Evolutionary conservation across 257 asterid genomes (phyloP).

Genomic region (Jaltomata sinuosa): DNA sequence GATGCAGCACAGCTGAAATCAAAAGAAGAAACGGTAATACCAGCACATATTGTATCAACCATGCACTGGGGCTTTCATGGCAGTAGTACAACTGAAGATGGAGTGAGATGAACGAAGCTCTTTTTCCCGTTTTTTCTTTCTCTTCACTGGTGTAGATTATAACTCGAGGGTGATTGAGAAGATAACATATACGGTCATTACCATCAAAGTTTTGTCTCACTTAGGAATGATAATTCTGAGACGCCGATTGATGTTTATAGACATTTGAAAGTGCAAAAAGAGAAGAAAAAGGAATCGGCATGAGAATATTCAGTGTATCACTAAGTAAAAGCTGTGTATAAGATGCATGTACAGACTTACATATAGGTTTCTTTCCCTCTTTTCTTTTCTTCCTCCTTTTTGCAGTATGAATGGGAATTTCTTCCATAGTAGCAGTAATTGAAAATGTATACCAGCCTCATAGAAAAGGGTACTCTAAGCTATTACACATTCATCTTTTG

Average conservation of each 20-base stretch:
- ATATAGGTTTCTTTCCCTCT: not conserved
- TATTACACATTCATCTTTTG: not conserved
- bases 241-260: not conserved
- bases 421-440: not conserved
- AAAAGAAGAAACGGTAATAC: slow-evolving; percentile 4
- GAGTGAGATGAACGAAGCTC: not conserved
- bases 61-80: not conserved
- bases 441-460: not conserved
- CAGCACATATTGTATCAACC: not conserved
- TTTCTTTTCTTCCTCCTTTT: not conserved
- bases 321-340: not conserved
- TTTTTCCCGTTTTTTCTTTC: not conserved
- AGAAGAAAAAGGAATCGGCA: not conserved
- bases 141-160: not conserved
- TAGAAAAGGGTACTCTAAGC: not conserved
- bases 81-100: not conserved
- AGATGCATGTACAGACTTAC: not conserved
- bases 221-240: not conserved
- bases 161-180: not conserved
- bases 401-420: not conserved
- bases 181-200: not conserved
- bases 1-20: not conserved
- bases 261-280: not conserved
- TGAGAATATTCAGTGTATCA: not conserved
- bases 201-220: not conserved